Percentiles rank a stretch among this genome's conserved stretches.
These are phyloP conservation scores for Vitis hybrid DNA, from an alignment of 177 flowering plant species.

Conservation along the genomic window DNA sequence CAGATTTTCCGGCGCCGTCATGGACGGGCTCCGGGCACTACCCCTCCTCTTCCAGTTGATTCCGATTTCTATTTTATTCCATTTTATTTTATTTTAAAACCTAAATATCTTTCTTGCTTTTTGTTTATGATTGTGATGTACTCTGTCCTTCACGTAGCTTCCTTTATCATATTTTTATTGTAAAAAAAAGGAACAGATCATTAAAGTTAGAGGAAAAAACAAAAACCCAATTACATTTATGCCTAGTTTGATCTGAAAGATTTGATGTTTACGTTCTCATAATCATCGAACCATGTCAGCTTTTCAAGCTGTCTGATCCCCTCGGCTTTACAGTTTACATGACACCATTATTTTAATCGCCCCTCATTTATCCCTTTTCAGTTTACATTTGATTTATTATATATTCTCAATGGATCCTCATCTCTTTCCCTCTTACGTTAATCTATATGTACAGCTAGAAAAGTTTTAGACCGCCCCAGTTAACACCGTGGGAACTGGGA, in stretches of 20 bases:
- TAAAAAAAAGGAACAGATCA: constrained; percentile 1
- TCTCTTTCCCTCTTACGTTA: too few species aligned
- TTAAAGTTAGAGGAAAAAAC: constrained; percentile 2
- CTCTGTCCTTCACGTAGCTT: background rate
- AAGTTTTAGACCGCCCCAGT: too few species aligned
- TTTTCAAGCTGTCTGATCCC: constrained; percentile 6
- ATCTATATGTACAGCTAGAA: too few species aligned
- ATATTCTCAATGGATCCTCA: too few species aligned
- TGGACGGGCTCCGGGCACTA: constrained; percentile 37
- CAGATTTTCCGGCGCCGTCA: constrained; percentile 23
- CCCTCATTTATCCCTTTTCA: background rate
- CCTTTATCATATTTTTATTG: constrained; percentile 4
- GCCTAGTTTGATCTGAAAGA: constrained; percentile 5
- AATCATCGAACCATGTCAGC: constrained; percentile 1
- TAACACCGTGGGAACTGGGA: too few species aligned
- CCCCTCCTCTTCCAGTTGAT: constrained; percentile 28
- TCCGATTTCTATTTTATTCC: background rate
- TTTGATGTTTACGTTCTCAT: constrained; percentile 17
- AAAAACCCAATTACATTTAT: constrained; percentile 3
- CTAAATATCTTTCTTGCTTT: background rate
- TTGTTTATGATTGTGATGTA: background rate
- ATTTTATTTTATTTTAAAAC: background rate
- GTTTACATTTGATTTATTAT: too few species aligned
- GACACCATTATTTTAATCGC: background rate
- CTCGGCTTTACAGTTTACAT: background rate